These are phyloP conservation scores for Ceratocystiopsis minuta DNA, from an alignment of 2,329 filamentous ascomycete species.

Conservation along the genomic window DNA sequence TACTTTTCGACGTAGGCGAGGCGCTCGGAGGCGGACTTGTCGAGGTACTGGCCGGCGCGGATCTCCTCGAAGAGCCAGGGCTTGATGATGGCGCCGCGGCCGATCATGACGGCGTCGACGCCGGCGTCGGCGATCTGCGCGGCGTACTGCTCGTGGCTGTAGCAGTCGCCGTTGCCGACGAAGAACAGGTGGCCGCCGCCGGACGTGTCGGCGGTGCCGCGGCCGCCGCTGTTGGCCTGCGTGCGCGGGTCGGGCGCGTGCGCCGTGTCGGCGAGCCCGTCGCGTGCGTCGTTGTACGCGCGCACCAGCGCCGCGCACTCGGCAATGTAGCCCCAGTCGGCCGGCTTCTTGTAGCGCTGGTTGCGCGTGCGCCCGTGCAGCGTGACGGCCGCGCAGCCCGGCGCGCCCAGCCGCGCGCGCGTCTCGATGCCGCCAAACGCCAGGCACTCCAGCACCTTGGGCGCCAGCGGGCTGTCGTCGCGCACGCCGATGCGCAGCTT, in stretches of 20 bases:
- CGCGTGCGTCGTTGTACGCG: constrained; percentile 52
- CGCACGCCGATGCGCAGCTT: constrained; percentile 89
- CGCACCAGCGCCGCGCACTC: constrained; percentile 77
- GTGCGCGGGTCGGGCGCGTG: constrained; percentile 59
- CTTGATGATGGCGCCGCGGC: constrained; percentile 89
- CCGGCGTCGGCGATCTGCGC: constrained; percentile 56
- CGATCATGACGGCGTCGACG: constrained; percentile 93
- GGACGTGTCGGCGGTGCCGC: constrained; percentile 19
- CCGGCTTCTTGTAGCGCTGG: constrained; percentile 77
- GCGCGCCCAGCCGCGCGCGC: constrained; percentile 49
- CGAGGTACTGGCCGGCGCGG: constrained; percentile 74
- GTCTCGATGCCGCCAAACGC: constrained; percentile 63
- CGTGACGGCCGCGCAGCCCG: constrained; percentile 86
- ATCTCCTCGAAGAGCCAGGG: constrained; percentile 99
- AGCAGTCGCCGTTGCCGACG: constrained; percentile 91
- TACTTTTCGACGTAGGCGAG: constrained; percentile 78
- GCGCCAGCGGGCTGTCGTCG: constrained; percentile 55
- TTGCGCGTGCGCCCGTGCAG: constrained; percentile 86
- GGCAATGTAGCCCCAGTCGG: constrained; percentile 92
- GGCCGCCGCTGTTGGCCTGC: constrained; percentile 42
- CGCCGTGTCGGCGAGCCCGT: constrained; percentile 54
- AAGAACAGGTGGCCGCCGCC: constrained; percentile 64
- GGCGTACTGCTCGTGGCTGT: constrained; percentile 78
- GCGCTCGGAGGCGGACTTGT: constrained; percentile 82
- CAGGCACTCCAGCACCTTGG: constrained; percentile 66